Evolutionary conservation across 768 basidiomycete genomes (phyloP), one percentile per base, ranked within the genome.

Genomic region (Boletus rex-veris): DNA sequence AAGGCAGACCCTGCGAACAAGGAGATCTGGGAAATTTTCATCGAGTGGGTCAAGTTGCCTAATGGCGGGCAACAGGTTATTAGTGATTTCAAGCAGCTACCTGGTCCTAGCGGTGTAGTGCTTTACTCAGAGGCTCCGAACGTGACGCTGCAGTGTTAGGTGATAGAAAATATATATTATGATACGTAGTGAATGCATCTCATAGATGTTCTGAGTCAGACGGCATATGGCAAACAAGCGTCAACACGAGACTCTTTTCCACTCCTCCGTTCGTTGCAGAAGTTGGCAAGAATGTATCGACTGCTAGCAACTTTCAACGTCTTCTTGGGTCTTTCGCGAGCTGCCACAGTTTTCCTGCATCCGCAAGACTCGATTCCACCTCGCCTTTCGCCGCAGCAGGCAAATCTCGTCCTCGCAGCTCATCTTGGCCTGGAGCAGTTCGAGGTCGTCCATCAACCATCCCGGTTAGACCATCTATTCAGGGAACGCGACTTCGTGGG

Each of bases 381-480:
- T 5, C 69, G 59, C 18, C 69, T 84, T 24, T 77, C 80, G 18
- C 73, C 77, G 26, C 74, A 78, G 39, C 79, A 81, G 46, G 84
- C 84, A 40, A 82, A 78, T 60, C 76, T 80, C 35, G 80, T 76
- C 7, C 73, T 91, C 31, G 80, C 86, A 18, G 80, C 79, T 49
- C 87, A 90, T 66, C 78, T 90, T 11, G 83, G 84, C n/a, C 77
- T 90, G 6, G 88, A 90, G 60, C 70, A 70, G 18, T 84, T 84
- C 58, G 85, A 87, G 63, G 70, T 74, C 24, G 66, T 83, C 28
- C 73, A 74, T 54, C 65, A 71, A 48, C 57, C 66, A 28, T 58
- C 61, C 45, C 53, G 64, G 30, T 28, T 64, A 8, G 45, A 57
- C 37, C 48, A 61, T 19, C 10, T 70, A 2, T 57, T 62, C 48